Percentiles rank a stretch among this genome's conserved stretches.
These are phyloP conservation scores for Trypanosoma scelopori DNA, from an alignment of 208 protist species.

Conservation along the genomic window DNA sequence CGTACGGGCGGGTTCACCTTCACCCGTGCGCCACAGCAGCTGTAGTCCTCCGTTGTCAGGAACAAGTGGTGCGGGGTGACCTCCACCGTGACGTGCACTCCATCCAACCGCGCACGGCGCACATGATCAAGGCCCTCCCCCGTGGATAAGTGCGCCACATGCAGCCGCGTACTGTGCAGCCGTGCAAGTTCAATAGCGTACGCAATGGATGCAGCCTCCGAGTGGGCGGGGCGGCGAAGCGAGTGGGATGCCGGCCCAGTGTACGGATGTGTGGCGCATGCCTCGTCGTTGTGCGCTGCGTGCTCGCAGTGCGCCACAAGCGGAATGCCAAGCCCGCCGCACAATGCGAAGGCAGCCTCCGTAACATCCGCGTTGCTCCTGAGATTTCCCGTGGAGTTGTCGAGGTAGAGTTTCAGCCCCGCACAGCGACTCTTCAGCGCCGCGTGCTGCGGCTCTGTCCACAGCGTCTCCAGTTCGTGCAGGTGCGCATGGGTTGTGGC, in stretches of 20 bases:
- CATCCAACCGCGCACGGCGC: slow-evolving; percentile 53
- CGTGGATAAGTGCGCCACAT: slow-evolving; percentile 91
- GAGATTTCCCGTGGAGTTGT: slow-evolving; percentile 87
- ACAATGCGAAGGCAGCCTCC: slow-evolving; percentile 72
- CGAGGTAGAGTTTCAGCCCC: slow-evolving; percentile 86
- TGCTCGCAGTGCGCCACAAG: slow-evolving; percentile 92
- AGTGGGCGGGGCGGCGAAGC: slow-evolving; percentile 68
- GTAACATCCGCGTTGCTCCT: slow-evolving; percentile 64
- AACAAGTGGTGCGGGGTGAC: slow-evolving; percentile 93
- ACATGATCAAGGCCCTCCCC: slow-evolving; percentile 81
- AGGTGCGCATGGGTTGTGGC: slow-evolving; percentile 68
- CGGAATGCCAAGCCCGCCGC: slow-evolving; percentile 58
- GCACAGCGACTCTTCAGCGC: slow-evolving; percentile 60
- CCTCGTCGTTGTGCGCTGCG: slow-evolving; percentile 67
- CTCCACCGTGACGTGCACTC: slow-evolving; percentile 84
- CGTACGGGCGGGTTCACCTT: slow-evolving; percentile 91
- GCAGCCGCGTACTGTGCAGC: slow-evolving; percentile 66
- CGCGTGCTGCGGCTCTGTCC: slow-evolving; percentile 52
- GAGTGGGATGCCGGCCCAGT: slow-evolving; percentile 66
- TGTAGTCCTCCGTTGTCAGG: slow-evolving; percentile 77
- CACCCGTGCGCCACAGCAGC: slow-evolving; percentile 57
- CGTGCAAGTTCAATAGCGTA: slow-evolving; percentile 70
- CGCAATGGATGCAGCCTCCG: slow-evolving; percentile 62
- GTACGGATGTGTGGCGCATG: slow-evolving; percentile 60
- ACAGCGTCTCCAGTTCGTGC: slow-evolving; percentile 67